phyloP scores from a whole-genome alignment of 139 green algal genomes.

The Chlorella sp. region DNA sequence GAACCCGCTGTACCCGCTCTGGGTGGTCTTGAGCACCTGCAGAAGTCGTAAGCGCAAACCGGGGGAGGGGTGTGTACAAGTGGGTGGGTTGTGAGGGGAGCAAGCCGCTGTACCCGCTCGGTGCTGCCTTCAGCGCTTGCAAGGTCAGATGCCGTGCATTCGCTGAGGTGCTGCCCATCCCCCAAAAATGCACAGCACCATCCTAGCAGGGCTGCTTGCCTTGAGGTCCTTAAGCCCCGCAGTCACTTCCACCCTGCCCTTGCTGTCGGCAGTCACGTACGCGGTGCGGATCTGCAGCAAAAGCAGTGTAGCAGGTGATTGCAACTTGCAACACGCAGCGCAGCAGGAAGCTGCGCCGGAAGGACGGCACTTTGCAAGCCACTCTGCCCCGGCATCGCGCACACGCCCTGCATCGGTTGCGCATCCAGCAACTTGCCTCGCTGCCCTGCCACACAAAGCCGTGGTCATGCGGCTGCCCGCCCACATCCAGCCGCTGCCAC shows the following conservation, averaged over 20 bases:
- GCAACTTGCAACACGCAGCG: neutral
- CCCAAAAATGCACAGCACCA: too few relatives aligned
- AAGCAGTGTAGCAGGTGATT: neutral
- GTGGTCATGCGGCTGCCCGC: constrained; percentile 48
- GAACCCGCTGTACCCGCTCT: constrained; percentile 94
- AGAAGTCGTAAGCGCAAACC: too few relatives aligned
- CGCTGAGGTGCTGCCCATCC: too few relatives aligned
- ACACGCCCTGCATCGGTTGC: neutral
- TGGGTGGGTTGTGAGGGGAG: too few relatives aligned
- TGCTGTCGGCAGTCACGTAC: constrained; percentile 64
- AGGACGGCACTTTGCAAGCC: too few relatives aligned
- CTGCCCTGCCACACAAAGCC: constrained; percentile 35
- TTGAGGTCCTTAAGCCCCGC: constrained; percentile 67
- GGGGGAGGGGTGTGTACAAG: too few relatives aligned
- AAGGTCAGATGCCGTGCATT: too few relatives aligned
- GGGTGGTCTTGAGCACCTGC: constrained; percentile 89
- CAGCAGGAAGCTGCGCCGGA: neutral
- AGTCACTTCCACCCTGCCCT: constrained; percentile 62
- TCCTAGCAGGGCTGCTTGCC: too few relatives aligned
- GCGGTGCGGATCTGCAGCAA: constrained; percentile 59
- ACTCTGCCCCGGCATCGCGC: too few relatives aligned
- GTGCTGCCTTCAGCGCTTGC: too few relatives aligned
- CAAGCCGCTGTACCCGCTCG: too few relatives aligned
- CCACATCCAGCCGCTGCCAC: constrained; percentile 71
- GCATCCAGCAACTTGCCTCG: neutral